Evolutionary conservation across 2,329 filamentous ascomycete species (phyloP), one percentile per base, ranked within the genome.

Genomic region (Alternaria arbusti): DNA sequence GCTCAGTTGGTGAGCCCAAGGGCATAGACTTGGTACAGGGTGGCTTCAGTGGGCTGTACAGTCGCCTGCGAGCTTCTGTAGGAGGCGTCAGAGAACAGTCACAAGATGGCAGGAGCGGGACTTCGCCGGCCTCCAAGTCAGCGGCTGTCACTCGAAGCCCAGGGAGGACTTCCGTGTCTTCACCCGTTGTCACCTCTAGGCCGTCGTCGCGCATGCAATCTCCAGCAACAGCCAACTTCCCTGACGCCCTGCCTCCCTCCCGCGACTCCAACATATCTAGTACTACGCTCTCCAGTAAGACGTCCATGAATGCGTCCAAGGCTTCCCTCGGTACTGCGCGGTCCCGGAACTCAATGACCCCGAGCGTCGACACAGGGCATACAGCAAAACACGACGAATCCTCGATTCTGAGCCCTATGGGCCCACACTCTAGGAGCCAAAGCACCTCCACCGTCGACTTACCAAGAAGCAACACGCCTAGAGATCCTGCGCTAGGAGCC

Each of bases 31-130:
- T 91, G 44, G 88, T 96, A 22, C 92, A 96, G 66, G 92, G 95
- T 79, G 93, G 95, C 5, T 84, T 98, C 50, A 97, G 92, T 75
- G 94, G 95, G 1, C 83, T 98, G 40, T 98, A 97, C 79, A 96
- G 88, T 80, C 90, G 94, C 40, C 86, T 98, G 71, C 89, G 90
- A 76, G 92, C 92, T 60, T 94, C 90, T 0, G 92, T 96, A n/a
- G 91, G 90, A 15, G 91, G 85, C 13, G 87, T 86, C 46, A 90
- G 87, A 69, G 87, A 89, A 59, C 84, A 70, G 44, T 66, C 55
- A 20, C 55, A 57, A 64, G 74, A 78, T 15, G 70, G 47, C 72
- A 70, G 65, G 54, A 61, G 60, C 30, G 70, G 66, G 30, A 50
- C 62, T 26, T 61, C 62, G 12, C 56, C 66, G 45, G 40, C 65